phyloP scores from a whole-genome alignment of 1,284 basidiomycete species.

The Pseudozyma thailandica region DNA sequence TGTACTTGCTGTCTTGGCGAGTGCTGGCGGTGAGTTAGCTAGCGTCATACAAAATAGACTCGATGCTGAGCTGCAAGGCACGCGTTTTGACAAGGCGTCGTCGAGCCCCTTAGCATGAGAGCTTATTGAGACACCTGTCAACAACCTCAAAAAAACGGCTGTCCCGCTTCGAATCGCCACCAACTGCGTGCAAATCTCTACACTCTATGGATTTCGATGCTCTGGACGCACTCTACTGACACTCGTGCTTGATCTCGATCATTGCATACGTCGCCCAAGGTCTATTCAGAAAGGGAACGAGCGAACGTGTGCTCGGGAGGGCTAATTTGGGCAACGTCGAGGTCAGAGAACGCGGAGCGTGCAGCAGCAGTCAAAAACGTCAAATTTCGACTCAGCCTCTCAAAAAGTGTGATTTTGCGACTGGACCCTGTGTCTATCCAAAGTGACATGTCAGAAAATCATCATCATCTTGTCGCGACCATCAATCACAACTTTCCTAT shows the following conservation, averaged over 20 bases:
- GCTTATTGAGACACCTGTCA: background rate
- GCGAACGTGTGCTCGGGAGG: too few relatives aligned
- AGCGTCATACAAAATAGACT: background rate
- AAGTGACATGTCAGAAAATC: slow-evolving; percentile 29
- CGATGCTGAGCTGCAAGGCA: slow-evolving; percentile 21
- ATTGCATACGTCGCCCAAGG: too few relatives aligned
- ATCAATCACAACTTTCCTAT: too few relatives aligned
- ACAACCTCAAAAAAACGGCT: too few relatives aligned
- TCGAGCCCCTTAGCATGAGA: background rate
- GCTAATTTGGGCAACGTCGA: slow-evolving; percentile 9
- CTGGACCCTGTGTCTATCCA: slow-evolving; percentile 23
- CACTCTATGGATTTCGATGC: too few relatives aligned
- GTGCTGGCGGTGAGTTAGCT: slow-evolving; percentile 1
- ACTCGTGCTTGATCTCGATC: too few relatives aligned
- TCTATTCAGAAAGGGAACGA: too few relatives aligned
- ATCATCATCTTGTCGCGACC: background rate
- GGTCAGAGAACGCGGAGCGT: slow-evolving; percentile 15
- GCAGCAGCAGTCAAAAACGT: slow-evolving; percentile 2
- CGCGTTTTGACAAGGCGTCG: slow-evolving; percentile 12
- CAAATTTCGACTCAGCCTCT: background rate
- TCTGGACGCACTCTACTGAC: too few relatives aligned
- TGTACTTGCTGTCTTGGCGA: too few relatives aligned
- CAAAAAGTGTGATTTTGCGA: background rate
- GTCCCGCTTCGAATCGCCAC: too few relatives aligned
- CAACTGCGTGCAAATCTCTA: too few relatives aligned